Evolutionary conservation across 805 yeast species (phyloP), one percentile per base, ranked within the genome.

Genomic region (Myxozyma melibiosi): DNA sequence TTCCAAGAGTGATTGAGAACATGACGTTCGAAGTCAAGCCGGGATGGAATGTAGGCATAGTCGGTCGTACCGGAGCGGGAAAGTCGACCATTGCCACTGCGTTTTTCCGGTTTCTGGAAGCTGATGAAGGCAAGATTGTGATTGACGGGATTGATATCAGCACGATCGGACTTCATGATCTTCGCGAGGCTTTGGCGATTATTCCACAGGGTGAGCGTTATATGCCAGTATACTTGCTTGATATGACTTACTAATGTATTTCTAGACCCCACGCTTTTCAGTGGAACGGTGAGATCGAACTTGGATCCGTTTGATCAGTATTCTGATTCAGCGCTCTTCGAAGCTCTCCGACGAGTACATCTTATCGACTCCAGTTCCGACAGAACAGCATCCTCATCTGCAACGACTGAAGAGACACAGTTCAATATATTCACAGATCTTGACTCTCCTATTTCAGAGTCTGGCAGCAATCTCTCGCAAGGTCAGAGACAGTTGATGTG

Each of bases 11-110:
- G 35, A 90, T 92, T 67, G 88, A 90, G 68, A 81, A 85, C 65
- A 95, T 90, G 28, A 74, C 92, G 0, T 91, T 92, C 73, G 79
- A 82, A 41, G 94, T 86, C 47, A 70, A 75, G 8, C 78, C 84
- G 0, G 73, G 78, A n/a, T 88, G 88, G 68, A 88, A 86, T 66
- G 80, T 88, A 63, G 96, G 96, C 49, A 84, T 88, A 53, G 86
- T 92, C 74, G 96, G 96, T 42, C 80, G 96, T 70, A 89, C 96
- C 0, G 96, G 96, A 65, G 94, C 96, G 3, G 96, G 96, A 49
- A 88, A 88, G 69, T 82, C 88, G 11, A 82, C 91, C 1, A 82
- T 88, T 53, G 83, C 85, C 82, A 76, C 82, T 37, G 86, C 89
- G 0, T 72, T 87, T 46, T 88, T 84, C 71, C 77, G 95, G 62